Evolutionary conservation across 805 yeast genomes (phyloP).

Genomic region (Candida nonsorbophila): DNA sequence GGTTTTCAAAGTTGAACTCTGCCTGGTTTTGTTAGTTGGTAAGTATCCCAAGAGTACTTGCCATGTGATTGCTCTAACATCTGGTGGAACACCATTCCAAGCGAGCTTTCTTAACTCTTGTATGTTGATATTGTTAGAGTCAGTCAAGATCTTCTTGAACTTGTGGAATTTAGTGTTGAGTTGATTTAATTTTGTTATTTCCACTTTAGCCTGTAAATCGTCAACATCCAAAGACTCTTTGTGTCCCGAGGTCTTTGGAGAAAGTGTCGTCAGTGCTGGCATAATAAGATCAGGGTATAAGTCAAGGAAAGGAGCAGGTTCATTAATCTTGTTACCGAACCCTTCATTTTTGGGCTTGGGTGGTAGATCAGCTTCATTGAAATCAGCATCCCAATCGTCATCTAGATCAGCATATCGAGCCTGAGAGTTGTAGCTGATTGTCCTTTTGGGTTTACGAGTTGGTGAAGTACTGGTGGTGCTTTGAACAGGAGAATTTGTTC

Average conservation of each 20-base stretch:
- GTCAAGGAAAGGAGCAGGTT: conserved; percentile 26
- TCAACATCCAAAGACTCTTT: conserved; percentile 40
- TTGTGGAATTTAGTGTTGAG: conserved; percentile 56
- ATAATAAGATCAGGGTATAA: conserved; percentile 33
- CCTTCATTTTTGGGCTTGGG: conserved; percentile 3
- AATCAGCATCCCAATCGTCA: conserved; percentile 83
- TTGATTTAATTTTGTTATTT: conserved; percentile 53
- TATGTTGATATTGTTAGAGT: conserved; percentile 52
- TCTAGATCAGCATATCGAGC: conserved; percentile 64
- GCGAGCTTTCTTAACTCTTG: conserved; percentile 70
- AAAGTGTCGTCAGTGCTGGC: conserved; percentile 8
- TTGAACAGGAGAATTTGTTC: conserved; percentile 1
- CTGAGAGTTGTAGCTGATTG: conserved; percentile 11
- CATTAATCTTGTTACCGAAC: conserved; percentile 8
- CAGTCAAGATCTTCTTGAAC: conserved; percentile 57
- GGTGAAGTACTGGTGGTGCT: conserved; percentile 4
- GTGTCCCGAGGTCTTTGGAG: conserved; percentile 4
- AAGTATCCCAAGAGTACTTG: conserved; percentile 83
- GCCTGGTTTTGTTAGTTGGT: conserved; percentile 78
- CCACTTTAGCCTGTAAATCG: conserved; percentile 35
- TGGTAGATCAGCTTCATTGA: conserved; percentile 35
- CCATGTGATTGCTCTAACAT: conserved; percentile 82
- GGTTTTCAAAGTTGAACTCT: conserved; percentile 61
- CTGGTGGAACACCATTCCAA: conserved; percentile 92
- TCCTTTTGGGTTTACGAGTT: conserved; percentile 4